phyloP scores from a whole-genome alignment of 1,139 yeast species.

The Pneumocystis wakefieldiae region DNA sequence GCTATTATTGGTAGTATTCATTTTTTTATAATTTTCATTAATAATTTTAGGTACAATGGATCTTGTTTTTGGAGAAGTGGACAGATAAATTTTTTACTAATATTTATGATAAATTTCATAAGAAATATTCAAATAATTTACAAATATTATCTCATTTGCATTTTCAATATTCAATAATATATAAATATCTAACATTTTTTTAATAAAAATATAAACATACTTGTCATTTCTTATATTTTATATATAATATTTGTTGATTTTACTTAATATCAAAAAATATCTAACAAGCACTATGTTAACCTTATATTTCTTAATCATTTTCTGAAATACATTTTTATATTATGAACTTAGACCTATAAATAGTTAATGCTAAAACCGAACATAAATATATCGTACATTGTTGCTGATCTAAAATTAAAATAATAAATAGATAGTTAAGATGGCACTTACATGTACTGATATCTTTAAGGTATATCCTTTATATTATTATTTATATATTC shows the following conservation, averaged over 20 bases:
- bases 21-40: slow-evolving; percentile 12
- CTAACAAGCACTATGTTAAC: no score
- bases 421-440: background rate
- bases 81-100: slow-evolving; percentile 37
- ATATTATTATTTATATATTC: background rate
- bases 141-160: background rate
- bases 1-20: slow-evolving; percentile 94
- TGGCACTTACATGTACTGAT: background rate
- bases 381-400: background rate
- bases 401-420: background rate
- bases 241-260: background rate
- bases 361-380: no score
- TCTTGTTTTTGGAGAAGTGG: slow-evolving; percentile 85
- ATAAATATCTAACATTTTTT: background rate
- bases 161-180: background rate
- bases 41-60: background rate
- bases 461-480: background rate
- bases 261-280: no score
- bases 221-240: background rate
- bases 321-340: no score
- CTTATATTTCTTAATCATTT: no score
- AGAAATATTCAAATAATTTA: background rate
- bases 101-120: background rate
- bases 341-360: no score
- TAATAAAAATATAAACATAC: background rate